Percentiles rank a stretch among this genome's conserved stretches.
These are phyloP conservation scores for Coemansia sp. DNA, from an alignment of 192 early-diverging fungal genomes.

Conservation along the genomic window DNA sequence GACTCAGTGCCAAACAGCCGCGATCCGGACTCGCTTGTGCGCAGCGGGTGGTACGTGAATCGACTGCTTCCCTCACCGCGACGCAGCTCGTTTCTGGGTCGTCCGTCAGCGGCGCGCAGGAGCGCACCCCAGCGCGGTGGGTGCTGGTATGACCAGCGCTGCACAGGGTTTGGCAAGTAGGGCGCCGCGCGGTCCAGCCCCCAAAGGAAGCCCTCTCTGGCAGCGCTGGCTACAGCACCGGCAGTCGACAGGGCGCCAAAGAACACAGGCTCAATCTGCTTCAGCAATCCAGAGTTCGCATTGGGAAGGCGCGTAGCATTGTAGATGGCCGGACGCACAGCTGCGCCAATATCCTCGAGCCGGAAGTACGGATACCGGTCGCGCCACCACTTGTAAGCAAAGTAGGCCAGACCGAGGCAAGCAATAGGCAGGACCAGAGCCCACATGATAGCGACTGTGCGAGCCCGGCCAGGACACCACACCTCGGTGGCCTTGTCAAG, in stretches of 20 bases:
- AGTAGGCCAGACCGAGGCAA: slow-evolving; percentile 36
- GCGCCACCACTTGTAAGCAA: slow-evolving; percentile 45
- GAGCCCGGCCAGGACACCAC: slow-evolving; percentile 66
- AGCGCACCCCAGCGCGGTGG: slow-evolving; percentile 48
- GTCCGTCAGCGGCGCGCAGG: slow-evolving; percentile 24
- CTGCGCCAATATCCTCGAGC: slow-evolving; percentile 43
- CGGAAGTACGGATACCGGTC: slow-evolving; percentile 44
- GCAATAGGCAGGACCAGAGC: slow-evolving; percentile 34
- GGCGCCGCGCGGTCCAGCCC: slow-evolving; percentile 41
- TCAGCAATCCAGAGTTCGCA: slow-evolving; percentile 20
- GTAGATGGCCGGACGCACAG: slow-evolving; percentile 27
- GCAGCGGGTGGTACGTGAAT: slow-evolving; percentile 37
- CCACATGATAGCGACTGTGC: slow-evolving; percentile 42
- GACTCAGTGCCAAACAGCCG: slow-evolving; percentile 18
- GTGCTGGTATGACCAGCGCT: slow-evolving; percentile 53
- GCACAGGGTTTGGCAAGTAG: slow-evolving; percentile 35
- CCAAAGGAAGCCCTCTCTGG: slow-evolving; percentile 39
- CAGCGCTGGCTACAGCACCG: slow-evolving; percentile 30
- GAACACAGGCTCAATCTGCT: slow-evolving; percentile 45
- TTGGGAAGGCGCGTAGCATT: slow-evolving; percentile 10
- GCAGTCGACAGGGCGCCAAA: slow-evolving; percentile 38
- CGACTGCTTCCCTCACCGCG: slow-evolving; percentile 21
- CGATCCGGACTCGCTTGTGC: slow-evolving; percentile 22
- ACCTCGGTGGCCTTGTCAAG: slow-evolving; percentile 58
- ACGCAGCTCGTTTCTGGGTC: slow-evolving; percentile 12